Conservation (phyloP, 2,329 filamentous ascomycete genomes). For the Aspergillus latus region DNA sequence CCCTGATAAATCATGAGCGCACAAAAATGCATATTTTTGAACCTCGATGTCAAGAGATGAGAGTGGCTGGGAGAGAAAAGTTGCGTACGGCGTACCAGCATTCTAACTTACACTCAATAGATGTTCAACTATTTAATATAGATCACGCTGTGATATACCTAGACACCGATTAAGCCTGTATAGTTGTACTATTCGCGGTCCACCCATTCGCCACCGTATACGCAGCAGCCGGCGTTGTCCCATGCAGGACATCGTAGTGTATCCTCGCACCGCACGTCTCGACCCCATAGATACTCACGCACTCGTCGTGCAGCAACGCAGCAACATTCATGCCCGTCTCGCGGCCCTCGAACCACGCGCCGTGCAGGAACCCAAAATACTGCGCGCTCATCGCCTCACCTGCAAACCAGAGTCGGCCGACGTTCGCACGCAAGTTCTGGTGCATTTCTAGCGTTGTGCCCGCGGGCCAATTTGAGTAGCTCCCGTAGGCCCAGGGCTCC, state of each 20-base stretch:
- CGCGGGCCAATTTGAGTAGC: conserved; percentile 67
- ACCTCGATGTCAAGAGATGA: too few relatives aligned
- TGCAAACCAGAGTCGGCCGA: conserved; percentile 62
- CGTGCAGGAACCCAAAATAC: conserved; percentile 67
- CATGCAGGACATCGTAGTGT: conserved; percentile 32
- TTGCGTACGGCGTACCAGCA: too few relatives aligned
- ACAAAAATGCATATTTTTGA: too few relatives aligned
- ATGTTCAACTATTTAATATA: neutral
- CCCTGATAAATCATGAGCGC: too few relatives aligned
- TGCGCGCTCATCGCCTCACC: conserved; percentile 63
- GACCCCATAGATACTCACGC: conserved; percentile 10
- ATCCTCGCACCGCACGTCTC: conserved; percentile 23
- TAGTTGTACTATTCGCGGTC: conserved; percentile 27
- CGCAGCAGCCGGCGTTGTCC: conserved; percentile 31
- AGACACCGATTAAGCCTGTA: neutral
- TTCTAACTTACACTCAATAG: too few relatives aligned
- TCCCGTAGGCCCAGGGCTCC: conserved; percentile 56
- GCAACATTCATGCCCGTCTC: conserved; percentile 42
- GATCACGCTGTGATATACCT: neutral
- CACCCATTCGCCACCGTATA: conserved; percentile 33
- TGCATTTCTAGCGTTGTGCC: conserved; percentile 65
- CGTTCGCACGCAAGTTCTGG: conserved; percentile 66
- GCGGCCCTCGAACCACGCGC: conserved; percentile 59
- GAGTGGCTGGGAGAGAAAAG: too few relatives aligned
- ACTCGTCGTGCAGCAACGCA: conserved; percentile 25